Evolutionary conservation across 2,329 filamentous ascomycete species (phyloP).

Genomic region (Microdochium trichocladiopsis): DNA sequence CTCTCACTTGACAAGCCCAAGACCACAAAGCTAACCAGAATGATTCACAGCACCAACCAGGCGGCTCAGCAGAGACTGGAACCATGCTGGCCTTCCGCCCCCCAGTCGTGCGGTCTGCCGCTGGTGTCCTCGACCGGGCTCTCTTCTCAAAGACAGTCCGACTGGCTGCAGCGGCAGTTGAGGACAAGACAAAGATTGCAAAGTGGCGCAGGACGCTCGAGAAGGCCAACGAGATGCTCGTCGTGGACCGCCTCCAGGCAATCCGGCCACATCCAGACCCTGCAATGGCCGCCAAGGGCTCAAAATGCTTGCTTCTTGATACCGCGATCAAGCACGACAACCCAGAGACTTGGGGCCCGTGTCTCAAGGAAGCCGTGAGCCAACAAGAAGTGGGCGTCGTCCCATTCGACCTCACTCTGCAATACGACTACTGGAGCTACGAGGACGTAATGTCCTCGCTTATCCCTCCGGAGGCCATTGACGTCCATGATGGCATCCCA

Average conservation of each 20-base stretch:
- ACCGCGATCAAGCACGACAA: constrained; percentile 46
- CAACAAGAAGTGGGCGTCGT: constrained; percentile 62
- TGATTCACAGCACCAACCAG: not conserved
- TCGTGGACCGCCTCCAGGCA: constrained; percentile 53
- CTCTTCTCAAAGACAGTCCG: constrained; percentile 75
- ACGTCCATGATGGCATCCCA: constrained; percentile 66
- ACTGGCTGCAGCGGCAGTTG: constrained; percentile 70
- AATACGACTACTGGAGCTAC: constrained; percentile 84
- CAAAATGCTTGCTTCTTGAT: constrained; percentile 54
- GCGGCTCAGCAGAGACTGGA: constrained; percentile 18
- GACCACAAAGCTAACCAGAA: not conserved
- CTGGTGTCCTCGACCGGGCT: constrained; percentile 72
- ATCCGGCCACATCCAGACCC: constrained; percentile 58
- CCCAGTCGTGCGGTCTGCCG: constrained; percentile 67
- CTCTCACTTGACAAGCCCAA: not conserved
- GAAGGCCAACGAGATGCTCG: constrained; percentile 58
- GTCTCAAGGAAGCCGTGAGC: constrained; percentile 61
- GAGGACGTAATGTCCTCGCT: constrained; percentile 77
- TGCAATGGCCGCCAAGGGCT: constrained; percentile 42
- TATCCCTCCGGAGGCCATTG: constrained; percentile 71
- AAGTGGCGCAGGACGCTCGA: constrained; percentile 61
- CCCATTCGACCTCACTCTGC: constrained; percentile 67
- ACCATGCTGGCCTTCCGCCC: constrained; percentile 62
- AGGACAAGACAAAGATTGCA: constrained; percentile 68
- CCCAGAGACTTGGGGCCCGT: constrained; percentile 68